Evolutionary conservation across 257 asterid species (phyloP).

Genomic region (Petrea volubilis): DNA sequence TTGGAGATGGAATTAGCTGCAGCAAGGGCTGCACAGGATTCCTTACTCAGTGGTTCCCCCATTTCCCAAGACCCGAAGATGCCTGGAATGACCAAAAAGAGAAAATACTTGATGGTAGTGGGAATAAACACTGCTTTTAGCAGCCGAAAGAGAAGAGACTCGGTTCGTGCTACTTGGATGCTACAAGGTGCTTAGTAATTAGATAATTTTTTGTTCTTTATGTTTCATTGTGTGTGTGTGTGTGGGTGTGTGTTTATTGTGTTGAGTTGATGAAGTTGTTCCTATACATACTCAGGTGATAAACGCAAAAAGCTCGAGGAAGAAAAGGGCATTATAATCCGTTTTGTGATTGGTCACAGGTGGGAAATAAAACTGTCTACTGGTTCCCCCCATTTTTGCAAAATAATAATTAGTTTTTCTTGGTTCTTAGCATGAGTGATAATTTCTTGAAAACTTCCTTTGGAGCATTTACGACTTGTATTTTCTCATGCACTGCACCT

Average conservation of each 20-base stretch:
- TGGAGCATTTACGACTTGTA: no score
- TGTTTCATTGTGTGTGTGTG: neutral
- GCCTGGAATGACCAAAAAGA: conserved; percentile 53
- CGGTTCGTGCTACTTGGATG: conserved; percentile 93
- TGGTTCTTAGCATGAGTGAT: no score
- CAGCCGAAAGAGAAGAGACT: conserved; percentile 92
- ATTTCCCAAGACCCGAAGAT: conserved; percentile 55
- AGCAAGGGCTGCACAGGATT: conserved; percentile 84
- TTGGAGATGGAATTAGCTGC: conserved; percentile 89
- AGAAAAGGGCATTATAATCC: conserved; percentile 50
- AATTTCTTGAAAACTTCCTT: no score
- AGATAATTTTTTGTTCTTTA: conserved; percentile 4
- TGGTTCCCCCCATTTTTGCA: neutral
- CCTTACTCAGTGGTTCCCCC: conserved; percentile 66
- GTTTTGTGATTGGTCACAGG: conserved; percentile 45
- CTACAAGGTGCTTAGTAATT: conserved; percentile 59
- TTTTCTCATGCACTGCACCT: no score
- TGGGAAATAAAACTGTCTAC: conserved; percentile 1
- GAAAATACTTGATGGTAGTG: conserved; percentile 82
- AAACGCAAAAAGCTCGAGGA: conserved; percentile 48
- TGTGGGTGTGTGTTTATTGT: neutral
- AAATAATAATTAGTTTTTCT: neutral
- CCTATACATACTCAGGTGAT: conserved; percentile 38
- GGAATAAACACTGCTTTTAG: conserved; percentile 89
- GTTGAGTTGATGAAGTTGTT: conserved; percentile 4